Base-by-base conservation (phyloP, 805 yeast genomes). In the Sugiyamaella valdiviana region DNA sequence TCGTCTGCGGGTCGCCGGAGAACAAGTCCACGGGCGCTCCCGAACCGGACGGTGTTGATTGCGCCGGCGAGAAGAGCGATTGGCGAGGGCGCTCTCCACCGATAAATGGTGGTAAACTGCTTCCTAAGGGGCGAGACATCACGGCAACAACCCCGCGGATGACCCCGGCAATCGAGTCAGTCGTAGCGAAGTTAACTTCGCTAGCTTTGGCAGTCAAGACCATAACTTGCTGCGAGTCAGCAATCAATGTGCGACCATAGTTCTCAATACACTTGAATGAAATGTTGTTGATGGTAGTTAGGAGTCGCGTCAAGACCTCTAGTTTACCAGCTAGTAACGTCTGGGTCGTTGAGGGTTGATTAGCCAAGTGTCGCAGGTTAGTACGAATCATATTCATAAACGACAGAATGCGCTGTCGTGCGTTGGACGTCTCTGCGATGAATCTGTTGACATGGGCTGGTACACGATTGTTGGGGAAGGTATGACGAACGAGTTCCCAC, bases 1-100 rank as follows among this genome's bases (percentile, higher is more conserved):
- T 63, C 38, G 32, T 36, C 14, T 26, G n/a, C 23, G n/a, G 35
- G 7, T 44, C 47, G n/a, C 21, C 20, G 7, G 42, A 19, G 44
- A 14, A n/a, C 36, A 41, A 6, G 39, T 2, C 21, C 6, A n/a
- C 32, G 9, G 32, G 3, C 9, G n/a, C n/a, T n/a, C n/a, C n/a
- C 9, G 32, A 26, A 5, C n/a, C 3, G 14, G 32, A 26, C 9
- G 7, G 32, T 7, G 32, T 3, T 26, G 10, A 10, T n/a, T 12
- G 3, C 14, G 32, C 4, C 32, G 3, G 32, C 10, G 32, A 12
- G 14, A 7, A 26, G 10, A 4, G 32, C 3, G 32, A 26, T 7
- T 12, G 32, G 32, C n/a, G n/a, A n/a, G n/a, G n/a, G n/a, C n/a
- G n/a, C n/a, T n/a, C n/a, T n/a, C n/a, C n/a, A n/a, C n/a, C n/a